Evolutionary conservation across 2,329 filamentous ascomycete species (phyloP).

Genomic region (Arthroderma uncinatum): DNA sequence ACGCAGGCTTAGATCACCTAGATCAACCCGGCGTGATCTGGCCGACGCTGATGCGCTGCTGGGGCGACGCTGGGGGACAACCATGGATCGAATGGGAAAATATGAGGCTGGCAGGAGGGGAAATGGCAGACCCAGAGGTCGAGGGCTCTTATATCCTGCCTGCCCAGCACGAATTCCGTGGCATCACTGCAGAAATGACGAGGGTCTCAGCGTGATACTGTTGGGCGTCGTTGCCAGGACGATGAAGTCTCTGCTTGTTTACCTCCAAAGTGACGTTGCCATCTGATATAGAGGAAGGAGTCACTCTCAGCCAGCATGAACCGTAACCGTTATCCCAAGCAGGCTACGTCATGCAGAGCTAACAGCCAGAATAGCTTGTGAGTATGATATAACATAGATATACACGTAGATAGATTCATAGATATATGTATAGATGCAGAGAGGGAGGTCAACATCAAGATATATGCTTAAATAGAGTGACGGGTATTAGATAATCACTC

Average conservation of each 20-base stretch:
- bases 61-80: background rate
- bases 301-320: too few species aligned
- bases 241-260: background rate
- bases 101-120: background rate
- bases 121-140: background rate
- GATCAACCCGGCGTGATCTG: too few species aligned
- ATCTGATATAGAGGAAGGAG: too few species aligned
- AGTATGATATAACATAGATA: too few species aligned
- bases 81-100: background rate
- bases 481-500: conserved; percentile 1
- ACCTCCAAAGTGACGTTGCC: background rate
- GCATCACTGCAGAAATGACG: background rate
- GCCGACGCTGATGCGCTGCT: too few species aligned
- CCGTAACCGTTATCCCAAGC: too few species aligned
- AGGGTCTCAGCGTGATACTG: background rate
- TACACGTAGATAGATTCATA: too few species aligned
- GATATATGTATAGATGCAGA: background rate
- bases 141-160: background rate
- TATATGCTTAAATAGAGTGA: background rate
- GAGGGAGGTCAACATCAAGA: background rate
- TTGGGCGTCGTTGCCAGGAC: background rate
- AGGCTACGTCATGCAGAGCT: too few species aligned
- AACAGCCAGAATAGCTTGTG: too few species aligned
- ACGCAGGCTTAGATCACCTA: too few species aligned
- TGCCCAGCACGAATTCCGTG: background rate